These are phyloP conservation scores for Pinus taeda DNA, from an alignment of 75 land plant genomes.

Conservation along the genomic window DNA sequence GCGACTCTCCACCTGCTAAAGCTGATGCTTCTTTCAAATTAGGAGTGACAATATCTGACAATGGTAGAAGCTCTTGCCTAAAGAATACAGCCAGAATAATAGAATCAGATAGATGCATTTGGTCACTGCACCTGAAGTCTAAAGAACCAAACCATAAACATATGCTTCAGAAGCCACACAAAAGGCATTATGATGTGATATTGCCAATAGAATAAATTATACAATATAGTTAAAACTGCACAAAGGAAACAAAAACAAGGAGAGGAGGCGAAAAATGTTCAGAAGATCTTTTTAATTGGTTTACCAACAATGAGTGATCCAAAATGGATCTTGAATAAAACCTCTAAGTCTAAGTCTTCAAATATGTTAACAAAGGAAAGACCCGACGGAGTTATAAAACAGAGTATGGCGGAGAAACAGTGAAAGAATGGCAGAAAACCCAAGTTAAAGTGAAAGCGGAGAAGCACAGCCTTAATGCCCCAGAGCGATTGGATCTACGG, in stretches of 20 bases:
- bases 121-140: background rate
- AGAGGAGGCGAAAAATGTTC: background rate
- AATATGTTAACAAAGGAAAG: too few species aligned
- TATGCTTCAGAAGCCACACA: background rate
- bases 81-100: slow-evolving; percentile 1
- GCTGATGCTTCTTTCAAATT: slow-evolving; percentile 86
- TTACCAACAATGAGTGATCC: background rate
- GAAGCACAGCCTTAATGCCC: too few species aligned
- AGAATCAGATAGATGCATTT: background rate
- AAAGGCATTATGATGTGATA: background rate
- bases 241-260: background rate
- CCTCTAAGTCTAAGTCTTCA: too few species aligned
- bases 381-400: too few species aligned
- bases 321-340: too few species aligned
- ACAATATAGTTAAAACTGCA: background rate
- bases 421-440: too few species aligned
- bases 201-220: background rate
- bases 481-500: too few species aligned
- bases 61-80: slow-evolving; percentile 71
- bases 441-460: too few species aligned
- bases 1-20: slow-evolving; percentile 53
- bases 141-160: background rate
- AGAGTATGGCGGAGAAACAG: too few species aligned
- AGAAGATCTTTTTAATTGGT: background rate
- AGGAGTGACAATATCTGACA: slow-evolving; percentile 91